Evolutionary conservation across 163 green algal species (phyloP).

Genomic region (Scenedesmus sp.): DNA sequence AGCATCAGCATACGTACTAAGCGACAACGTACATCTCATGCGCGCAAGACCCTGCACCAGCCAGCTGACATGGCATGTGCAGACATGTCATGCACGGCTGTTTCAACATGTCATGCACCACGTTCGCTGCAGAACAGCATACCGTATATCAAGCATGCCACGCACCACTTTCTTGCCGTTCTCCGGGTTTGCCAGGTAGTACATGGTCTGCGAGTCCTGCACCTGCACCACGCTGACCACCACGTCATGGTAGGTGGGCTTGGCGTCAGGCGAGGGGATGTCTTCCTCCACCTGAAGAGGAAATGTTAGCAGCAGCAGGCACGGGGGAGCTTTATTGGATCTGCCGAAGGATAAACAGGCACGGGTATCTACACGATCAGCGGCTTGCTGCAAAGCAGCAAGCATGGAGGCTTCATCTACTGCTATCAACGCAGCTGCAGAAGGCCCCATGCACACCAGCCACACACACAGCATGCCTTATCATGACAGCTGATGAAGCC

Average conservation of each 20-base stretch:
- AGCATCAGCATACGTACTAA: not conserved
- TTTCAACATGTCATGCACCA: not conserved
- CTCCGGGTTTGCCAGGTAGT: constrained; percentile 89
- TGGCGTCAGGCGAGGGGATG: constrained; percentile 73
- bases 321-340: no score
- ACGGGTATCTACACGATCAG: no score
- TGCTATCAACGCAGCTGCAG: not conserved
- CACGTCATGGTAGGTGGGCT: constrained; percentile 79
- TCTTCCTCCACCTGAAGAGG: constrained; percentile 41
- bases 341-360: no score
- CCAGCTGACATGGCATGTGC: not conserved
- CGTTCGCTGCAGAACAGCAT: no score
- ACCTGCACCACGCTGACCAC: constrained; percentile 53
- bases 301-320: not conserved
- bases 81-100: not conserved
- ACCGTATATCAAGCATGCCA: no score
- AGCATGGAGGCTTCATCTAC: not conserved
- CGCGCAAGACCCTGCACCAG: not conserved
- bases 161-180: constrained; percentile 89
- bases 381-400: constrained; percentile 56
- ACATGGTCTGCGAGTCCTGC: constrained; percentile 81
- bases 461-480: not conserved
- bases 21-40: not conserved
- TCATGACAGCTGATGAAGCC: not conserved
- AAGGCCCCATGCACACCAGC: not conserved